Conservation (phyloP, 2,329 filamentous ascomycete genomes). For the Polychaeton citri region DNA sequence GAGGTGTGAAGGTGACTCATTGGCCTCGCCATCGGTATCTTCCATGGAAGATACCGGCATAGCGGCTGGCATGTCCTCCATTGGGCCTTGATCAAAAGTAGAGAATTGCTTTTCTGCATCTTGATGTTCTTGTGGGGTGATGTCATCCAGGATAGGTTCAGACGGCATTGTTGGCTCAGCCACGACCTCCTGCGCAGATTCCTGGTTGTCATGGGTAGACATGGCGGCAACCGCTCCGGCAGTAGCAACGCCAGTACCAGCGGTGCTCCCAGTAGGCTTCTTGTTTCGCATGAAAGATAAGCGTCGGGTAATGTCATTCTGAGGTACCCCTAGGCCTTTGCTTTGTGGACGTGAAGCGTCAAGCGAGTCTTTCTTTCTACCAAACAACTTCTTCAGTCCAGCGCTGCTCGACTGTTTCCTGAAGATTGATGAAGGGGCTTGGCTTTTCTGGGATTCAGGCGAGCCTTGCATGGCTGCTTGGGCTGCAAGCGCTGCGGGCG, state of each 20-base stretch:
- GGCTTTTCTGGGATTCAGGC: constrained; percentile 19
- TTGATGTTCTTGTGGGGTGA: constrained; percentile 45
- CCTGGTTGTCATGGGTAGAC: too few relatives aligned
- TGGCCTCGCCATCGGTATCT: constrained; percentile 2
- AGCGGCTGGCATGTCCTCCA: constrained; percentile 77
- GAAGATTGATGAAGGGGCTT: constrained; percentile 8
- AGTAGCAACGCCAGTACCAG: constrained; percentile 7
- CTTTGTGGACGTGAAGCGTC: constrained; percentile 33
- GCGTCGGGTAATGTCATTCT: constrained; percentile 23
- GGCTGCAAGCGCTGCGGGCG: constrained; percentile 17
- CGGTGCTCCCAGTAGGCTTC: constrained; percentile 8
- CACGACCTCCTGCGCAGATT: too few relatives aligned
- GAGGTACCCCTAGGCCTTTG: constrained; percentile 15
- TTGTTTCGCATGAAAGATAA: constrained; percentile 30
- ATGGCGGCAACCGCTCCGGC: constrained; percentile 4
- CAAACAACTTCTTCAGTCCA: constrained; percentile 53
- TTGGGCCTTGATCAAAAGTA: constrained; percentile 76
- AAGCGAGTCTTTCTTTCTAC: constrained; percentile 41
- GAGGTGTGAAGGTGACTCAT: constrained; percentile 4
- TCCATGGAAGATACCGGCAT: constrained; percentile 37
- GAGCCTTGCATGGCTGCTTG: constrained; percentile 18
- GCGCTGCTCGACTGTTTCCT: constrained; percentile 31
- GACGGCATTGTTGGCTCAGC: constrained; percentile 1
- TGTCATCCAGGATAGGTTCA: constrained; percentile 14
- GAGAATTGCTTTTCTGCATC: constrained; percentile 51